Percentiles rank a stretch among this genome's conserved stretches.
These are phyloP conservation scores for Stenocarpella maydis DNA, from an alignment of 2,329 filamentous ascomycete genomes.

Conservation along the genomic window DNA sequence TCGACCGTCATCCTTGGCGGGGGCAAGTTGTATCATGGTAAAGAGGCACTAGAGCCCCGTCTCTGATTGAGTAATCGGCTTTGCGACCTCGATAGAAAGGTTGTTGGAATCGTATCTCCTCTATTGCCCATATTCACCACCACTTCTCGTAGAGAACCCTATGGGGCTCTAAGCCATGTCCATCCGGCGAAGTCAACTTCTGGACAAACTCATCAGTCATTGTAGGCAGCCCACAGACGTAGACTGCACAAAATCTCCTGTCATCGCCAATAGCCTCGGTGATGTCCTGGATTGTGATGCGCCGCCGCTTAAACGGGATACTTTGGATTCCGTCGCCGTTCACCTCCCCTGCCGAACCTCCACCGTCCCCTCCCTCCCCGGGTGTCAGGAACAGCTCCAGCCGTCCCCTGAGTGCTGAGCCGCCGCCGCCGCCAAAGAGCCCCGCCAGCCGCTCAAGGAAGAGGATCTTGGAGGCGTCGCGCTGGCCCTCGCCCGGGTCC, in stretches of 20 bases:
- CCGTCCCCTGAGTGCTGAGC: conserved; percentile 46
- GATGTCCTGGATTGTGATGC: conserved; percentile 55
- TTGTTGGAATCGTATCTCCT: background rate
- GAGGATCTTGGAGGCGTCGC: conserved; percentile 50
- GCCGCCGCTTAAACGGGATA: conserved; percentile 46
- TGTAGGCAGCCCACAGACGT: conserved; percentile 71
- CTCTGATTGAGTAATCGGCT: background rate
- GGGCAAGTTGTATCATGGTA: background rate
- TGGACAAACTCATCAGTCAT: conserved; percentile 75
- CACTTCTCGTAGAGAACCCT: conserved; percentile 49
- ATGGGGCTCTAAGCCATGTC: conserved; percentile 40
- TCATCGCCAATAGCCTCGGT: conserved; percentile 48
- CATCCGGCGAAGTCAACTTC: conserved; percentile 48
- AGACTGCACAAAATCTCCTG: conserved; percentile 59
- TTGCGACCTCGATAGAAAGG: background rate
- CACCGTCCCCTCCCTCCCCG: conserved; percentile 31
- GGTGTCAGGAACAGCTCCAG: conserved; percentile 59
- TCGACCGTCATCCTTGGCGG: background rate
- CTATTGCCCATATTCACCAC: conserved; percentile 42
- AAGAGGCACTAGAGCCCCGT: background rate
- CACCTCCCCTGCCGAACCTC: conserved; percentile 24
- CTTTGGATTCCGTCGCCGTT: conserved; percentile 36
- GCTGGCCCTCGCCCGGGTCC: conserved; percentile 38
- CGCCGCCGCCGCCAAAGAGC: conserved; percentile 48
- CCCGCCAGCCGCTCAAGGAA: conserved; percentile 59